phyloP scores from a whole-genome alignment of 768 basidiomycete species.

The Dictyophora rubrovolvata region DNA sequence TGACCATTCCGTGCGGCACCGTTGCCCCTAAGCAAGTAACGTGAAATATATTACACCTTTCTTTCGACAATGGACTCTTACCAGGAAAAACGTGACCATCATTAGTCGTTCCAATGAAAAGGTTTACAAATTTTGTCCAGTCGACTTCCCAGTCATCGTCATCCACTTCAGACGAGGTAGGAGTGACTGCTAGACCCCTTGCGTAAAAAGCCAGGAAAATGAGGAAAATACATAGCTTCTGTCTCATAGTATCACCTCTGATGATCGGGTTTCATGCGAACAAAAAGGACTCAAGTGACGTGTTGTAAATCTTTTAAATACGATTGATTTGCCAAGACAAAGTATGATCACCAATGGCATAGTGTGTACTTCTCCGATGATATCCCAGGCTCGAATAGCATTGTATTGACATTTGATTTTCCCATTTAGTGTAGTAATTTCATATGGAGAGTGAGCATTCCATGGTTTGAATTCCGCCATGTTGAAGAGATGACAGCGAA shows the following conservation, averaged over 20 bases:
- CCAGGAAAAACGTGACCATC: constrained; percentile 62
- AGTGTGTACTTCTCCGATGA: neutral
- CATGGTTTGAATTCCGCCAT: too few relatives aligned
- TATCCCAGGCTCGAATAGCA: neutral
- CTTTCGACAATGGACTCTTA: constrained; percentile 13
- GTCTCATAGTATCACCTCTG: neutral
- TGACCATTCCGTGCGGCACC: constrained; percentile 61
- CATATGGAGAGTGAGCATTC: too few relatives aligned
- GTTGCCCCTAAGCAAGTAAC: constrained; percentile 38
- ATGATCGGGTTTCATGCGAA: neutral
- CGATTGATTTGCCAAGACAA: neutral
- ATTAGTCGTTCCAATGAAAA: constrained; percentile 56
- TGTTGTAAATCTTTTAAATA: neutral
- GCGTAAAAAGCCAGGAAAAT: neutral
- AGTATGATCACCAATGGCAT: neutral
- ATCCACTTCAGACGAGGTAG: too few relatives aligned
- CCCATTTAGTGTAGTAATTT: too few relatives aligned
- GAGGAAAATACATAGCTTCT: neutral
- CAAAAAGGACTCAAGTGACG: neutral
- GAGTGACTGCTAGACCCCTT: neutral
- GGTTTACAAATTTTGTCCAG: constrained; percentile 32
- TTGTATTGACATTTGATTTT: too few relatives aligned
- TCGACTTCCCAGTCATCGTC: constrained; percentile 3
- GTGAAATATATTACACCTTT: neutral
- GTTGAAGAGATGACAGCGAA: too few relatives aligned